These are phyloP conservation scores for Amphicarpaea edgeworthii DNA, from an alignment of 306 rosid genomes.

Conservation along the genomic window DNA sequence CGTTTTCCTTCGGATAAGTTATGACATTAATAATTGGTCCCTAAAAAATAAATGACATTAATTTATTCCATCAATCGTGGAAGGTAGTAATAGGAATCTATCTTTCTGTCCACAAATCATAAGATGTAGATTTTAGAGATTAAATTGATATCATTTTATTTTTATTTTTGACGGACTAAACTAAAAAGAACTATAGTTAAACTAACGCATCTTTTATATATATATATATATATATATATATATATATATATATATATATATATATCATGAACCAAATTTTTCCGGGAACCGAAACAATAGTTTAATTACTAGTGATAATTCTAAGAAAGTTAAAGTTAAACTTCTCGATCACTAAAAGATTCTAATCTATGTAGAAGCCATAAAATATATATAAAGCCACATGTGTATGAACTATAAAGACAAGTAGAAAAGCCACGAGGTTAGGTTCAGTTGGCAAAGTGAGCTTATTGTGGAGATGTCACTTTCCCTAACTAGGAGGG, in stretches of 20 bases:
- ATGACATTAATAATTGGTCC: background rate
- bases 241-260: no score
- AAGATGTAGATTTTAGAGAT: background rate
- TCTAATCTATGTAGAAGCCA: background rate
- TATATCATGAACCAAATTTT: background rate
- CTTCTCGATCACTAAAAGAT: background rate
- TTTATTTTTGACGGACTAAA: background rate
- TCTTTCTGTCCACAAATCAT: background rate
- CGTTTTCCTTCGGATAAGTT: background rate
- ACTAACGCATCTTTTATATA: background rate
- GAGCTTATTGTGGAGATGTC: background rate
- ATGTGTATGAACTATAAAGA: background rate
- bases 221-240: no score
- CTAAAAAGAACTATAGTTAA: background rate
- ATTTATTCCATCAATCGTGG: background rate
- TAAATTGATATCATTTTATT: background rate
- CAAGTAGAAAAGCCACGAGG: constrained; percentile 14
- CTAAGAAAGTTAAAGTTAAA: constrained; percentile 9
- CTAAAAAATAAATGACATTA: background rate
- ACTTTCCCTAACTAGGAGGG: constrained; percentile 6
- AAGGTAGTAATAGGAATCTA: background rate
- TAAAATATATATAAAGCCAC: background rate
- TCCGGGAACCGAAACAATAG: background rate
- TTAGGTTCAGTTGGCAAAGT: constrained; percentile 2
- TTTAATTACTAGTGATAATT: background rate